phyloP scores from a whole-genome alignment of 225 moss, liverwort and hornwort genomes.

The Straminergon stramineum region DNA sequence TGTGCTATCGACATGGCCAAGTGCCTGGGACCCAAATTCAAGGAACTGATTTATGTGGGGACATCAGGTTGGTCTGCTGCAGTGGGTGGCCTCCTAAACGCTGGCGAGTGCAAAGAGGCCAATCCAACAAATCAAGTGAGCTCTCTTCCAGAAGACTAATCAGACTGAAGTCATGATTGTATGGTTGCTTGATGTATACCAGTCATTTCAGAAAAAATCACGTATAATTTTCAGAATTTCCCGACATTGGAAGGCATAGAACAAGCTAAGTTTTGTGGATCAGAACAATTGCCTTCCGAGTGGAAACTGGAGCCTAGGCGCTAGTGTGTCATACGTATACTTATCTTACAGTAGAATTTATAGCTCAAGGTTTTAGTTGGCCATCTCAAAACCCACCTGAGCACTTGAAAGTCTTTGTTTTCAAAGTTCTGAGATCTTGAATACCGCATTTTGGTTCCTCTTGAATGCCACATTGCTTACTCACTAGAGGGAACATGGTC shows the following conservation, averaged over 20 bases:
- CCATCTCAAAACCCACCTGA: no score
- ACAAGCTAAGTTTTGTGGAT: not conserved
- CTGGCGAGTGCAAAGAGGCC: slow-evolving; percentile 14
- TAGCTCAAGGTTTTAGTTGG: not conserved
- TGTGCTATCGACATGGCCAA: slow-evolving; percentile 31
- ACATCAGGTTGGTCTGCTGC: slow-evolving; percentile 47
- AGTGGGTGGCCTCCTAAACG: slow-evolving; percentile 32
- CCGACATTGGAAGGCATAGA: not conserved
- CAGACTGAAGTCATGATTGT: not conserved
- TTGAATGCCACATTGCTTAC: not conserved
- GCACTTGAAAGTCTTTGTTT: no score
- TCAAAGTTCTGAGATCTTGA: no score
- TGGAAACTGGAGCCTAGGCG: not conserved
- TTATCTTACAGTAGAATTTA: no score
- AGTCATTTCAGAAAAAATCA: not conserved
- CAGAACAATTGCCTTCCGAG: not conserved
- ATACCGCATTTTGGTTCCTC: no score
- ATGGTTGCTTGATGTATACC: not conserved
- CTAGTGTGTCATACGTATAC: not conserved
- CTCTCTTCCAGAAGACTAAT: not conserved
- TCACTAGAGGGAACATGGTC: not conserved
- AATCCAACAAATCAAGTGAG: slow-evolving; percentile 24
- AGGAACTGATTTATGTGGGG: slow-evolving; percentile 33
- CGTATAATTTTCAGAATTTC: no score
- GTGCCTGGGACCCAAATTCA: slow-evolving; percentile 31